Evolutionary conservation across 176 grass and related monocot genomes (phyloP), one percentile per base, ranked within the genome.

Genomic region (Musa schizocarpa): DNA sequence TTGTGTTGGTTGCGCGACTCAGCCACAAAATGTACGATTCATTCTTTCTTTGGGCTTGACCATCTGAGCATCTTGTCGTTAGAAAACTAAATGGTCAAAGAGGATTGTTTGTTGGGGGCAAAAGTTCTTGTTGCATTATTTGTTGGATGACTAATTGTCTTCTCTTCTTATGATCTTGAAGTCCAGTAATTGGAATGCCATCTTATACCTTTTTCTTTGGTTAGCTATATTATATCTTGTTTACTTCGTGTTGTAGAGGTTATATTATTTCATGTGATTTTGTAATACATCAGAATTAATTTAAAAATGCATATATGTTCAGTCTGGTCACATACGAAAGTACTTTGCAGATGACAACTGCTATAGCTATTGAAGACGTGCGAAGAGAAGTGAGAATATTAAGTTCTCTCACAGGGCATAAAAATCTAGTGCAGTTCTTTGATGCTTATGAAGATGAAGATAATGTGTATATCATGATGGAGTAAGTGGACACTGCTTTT

Each of bases 331-430:
- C 54, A 73, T 63, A 14, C 50, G 34, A 22, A 52, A 80, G 64
- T n/a, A 80, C 73, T 76, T 86, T 25, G 72, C 87, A 99, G 96
- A 99, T 99, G 96, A 99, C 96, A 19, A 99, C 96, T 82, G 96
- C 91, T 63, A 99, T 99, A 56, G 78, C 96, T 61, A 89, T 99
- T 82, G 96, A 99, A 87, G 96, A 99, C 88, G 91, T 92, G 54
- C 84, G 96, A 85, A 88, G 91, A 89, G 96, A 99, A 87, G 91
- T 95, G 49, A 91, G 96, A 89, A 95, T 99, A 89, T 77, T 99
- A 85, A 95, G 91, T 85, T 89, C 96, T 89, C 74, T 99, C 51
- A 74, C 96, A 69, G 96, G 96, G 34, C 88, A 95, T 71, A 93
- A 76, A 70, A 99, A 99, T 79, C 81, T 99, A 82, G 96, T 99